Evolutionary conservation across 495 filamentous ascomycete species (phyloP), one percentile per base, ranked within the genome.

Genomic region (Aspergillus sparsus): DNA sequence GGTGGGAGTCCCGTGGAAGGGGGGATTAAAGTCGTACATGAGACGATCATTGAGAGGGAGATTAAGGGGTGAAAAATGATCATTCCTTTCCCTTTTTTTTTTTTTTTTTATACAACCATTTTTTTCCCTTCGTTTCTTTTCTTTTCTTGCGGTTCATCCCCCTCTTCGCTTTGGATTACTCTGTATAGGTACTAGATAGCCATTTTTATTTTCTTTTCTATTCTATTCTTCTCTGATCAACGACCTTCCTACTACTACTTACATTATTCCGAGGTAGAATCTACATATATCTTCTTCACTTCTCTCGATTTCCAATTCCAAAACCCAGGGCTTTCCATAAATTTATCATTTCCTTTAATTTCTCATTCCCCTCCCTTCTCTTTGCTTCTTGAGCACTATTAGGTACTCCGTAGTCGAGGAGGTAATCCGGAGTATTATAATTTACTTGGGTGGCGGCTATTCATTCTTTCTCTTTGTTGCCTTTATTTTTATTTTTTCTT

Each of bases 21-120:
- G 53, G 60, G 66, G 44, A 64, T 68, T 41, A 62, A 62, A 49
- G 66, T 65, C 3, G 66, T 68, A 1, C 53, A 35, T 21, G 66
- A 68, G 66, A 62, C 57, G 49, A 62, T 68, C 56, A 44, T 67
- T 46, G 18, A 56, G 56, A 44, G 62, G 52, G 21, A 49, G 54
- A 7, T 47, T 47, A 47, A 47, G 44, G 44, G 44, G 44, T 47
- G 10, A 21, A 5, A n/a, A 4, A 27, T 16, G 44, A n/a, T 2
- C 37, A 45, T 45, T 45, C 46, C 6, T 31, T 15, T 31, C 9
- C 37, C 15, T 53, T 15, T 10, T 53, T 39, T 6, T 46, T n/a
- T 8, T 46, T 46, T 18, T 46, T 46, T 46, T 46, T 16, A n/a
- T 15, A n/a, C 36, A 39, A 39, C n/a, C n/a, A 7, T 41, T 15